phyloP scores from a whole-genome alignment of 2,329 filamentous ascomycete genomes.

The Cercospora nicotianae region DNA sequence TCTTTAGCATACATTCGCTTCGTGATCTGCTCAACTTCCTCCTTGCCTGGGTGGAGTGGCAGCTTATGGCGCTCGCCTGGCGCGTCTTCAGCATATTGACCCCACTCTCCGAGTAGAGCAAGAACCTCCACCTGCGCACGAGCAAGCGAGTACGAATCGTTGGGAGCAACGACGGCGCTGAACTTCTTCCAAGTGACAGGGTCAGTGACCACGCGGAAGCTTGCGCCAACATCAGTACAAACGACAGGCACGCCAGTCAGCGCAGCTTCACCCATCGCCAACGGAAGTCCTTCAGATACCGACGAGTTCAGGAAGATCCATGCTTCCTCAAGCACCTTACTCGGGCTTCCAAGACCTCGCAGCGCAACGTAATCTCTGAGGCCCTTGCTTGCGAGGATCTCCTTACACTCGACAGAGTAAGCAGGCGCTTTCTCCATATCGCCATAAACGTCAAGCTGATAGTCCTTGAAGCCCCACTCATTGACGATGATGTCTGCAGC shows the following conservation, averaged over 20 bases:
- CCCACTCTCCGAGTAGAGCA: slow-evolving; percentile 62
- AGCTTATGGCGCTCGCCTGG: slow-evolving; percentile 44
- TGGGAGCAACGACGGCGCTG: slow-evolving; percentile 64
- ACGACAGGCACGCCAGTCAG: slow-evolving; percentile 47
- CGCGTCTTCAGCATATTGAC: slow-evolving; percentile 56
- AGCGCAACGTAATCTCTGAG: slow-evolving; percentile 49
- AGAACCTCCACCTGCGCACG: slow-evolving; percentile 63
- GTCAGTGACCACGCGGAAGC: slow-evolving; percentile 57
- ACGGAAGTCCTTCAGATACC: slow-evolving; percentile 47
- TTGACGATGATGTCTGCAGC: slow-evolving; percentile 63
- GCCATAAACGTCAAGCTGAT: slow-evolving; percentile 59
- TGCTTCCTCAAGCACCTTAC: slow-evolving; percentile 56
- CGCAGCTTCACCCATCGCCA: slow-evolving; percentile 50
- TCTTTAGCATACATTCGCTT: slow-evolving; percentile 62
- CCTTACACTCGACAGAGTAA: slow-evolving; percentile 56
- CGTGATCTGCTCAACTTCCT: slow-evolving; percentile 56
- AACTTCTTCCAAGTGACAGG: slow-evolving; percentile 51
- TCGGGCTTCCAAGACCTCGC: slow-evolving; percentile 54
- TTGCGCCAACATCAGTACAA: slow-evolving; percentile 56
- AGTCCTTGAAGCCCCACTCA: slow-evolving; percentile 59
- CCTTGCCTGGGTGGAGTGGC: slow-evolving; percentile 50
- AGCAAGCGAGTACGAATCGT: slow-evolving; percentile 61
- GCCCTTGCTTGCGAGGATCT: slow-evolving; percentile 52
- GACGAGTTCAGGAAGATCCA: slow-evolving; percentile 52
- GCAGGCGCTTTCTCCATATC: slow-evolving; percentile 59